Base-by-base conservation (phyloP, 2,329 filamentous ascomycete species). In the Endoconidiophora polonica region DNA sequence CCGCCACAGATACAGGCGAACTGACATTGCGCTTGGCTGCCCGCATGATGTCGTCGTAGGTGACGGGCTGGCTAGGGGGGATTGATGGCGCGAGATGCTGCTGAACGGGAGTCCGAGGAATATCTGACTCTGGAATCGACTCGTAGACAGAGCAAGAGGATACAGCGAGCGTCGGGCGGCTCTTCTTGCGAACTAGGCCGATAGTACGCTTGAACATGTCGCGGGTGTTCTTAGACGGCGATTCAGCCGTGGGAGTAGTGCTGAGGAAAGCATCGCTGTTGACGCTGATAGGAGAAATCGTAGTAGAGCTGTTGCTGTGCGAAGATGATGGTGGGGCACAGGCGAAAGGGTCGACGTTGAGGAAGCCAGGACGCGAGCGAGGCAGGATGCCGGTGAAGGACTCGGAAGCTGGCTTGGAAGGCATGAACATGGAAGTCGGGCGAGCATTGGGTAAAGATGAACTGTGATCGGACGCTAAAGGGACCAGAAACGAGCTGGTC, bases 281-380 rank as follows among this genome's bases (percentile, higher is more conserved):
- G 23, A 37, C 33, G 39, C 26, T 24, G 16, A 41, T 41, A 33
- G 50, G 24, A 43, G 46, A 47, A 20, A 40, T 14, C 10, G 46
- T 40, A 23, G 26, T 22, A 23, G 46, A 44, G 39, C 29, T n/a
- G 39, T 44, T 23, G 38, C 22, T 33, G 20, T 20, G 49, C 20
- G 39, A 50, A 36, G 50, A 52, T 16, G 38, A 46, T 4, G 51
- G 56, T 26, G 61, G 54, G 46, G 59, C 58, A 58, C 63, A 66
- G 20, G 71, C 69, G 54, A 69, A 76, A 1, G 74, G 74, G 57
- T 77, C 74, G 54, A 73, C 68, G 59, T 62, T 68, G 18, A 77
- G 66, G 59, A 77, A 77, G 2, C 66, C 61, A 1, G 69, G 71
- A 23, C 58, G 64, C 54, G 59, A 18, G 3, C 47, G 33, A 23